Evolutionary conservation across 208 protist genomes (phyloP).

Genomic region (Leishmania tarentolae): DNA sequence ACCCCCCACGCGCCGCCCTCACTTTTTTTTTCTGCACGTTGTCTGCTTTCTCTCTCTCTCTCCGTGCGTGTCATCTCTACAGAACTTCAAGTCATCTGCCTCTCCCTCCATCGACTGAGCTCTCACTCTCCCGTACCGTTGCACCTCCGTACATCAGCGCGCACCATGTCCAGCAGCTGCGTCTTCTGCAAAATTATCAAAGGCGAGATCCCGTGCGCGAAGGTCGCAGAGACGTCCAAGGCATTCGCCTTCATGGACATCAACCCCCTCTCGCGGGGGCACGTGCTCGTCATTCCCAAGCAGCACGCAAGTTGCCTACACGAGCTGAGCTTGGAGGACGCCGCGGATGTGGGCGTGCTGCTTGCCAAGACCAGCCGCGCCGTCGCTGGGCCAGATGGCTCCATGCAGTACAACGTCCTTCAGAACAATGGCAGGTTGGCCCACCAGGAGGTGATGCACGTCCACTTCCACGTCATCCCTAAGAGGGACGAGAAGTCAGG

Average conservation of each 20-base stretch:
- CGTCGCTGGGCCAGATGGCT: slow-evolving; percentile 58
- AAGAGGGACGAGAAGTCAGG: slow-evolving; percentile 68
- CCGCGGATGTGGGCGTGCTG: slow-evolving; percentile 68
- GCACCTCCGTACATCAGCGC: neutral
- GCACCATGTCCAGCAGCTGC: slow-evolving; percentile 46
- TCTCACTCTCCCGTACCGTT: neutral
- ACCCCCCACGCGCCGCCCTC: neutral
- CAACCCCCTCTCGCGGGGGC: slow-evolving; percentile 79
- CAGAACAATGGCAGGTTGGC: slow-evolving; percentile 93
- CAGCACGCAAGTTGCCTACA: slow-evolving; percentile 76
- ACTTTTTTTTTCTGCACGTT: neutral
- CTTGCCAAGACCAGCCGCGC: slow-evolving; percentile 61
- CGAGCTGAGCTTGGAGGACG: slow-evolving; percentile 69
- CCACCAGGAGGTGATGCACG: slow-evolving; percentile 92
- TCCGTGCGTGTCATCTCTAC: neutral
- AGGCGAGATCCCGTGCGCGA: slow-evolving; percentile 82
- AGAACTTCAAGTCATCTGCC: neutral
- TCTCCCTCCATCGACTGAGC: neutral
- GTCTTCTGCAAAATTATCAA: slow-evolving; percentile 91
- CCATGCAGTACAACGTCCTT: slow-evolving; percentile 91
- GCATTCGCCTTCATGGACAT: slow-evolving; percentile 91
- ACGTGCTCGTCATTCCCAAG: slow-evolving; percentile 89
- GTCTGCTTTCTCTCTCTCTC: neutral
- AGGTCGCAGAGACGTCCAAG: slow-evolving; percentile 82
- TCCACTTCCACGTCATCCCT: slow-evolving; percentile 95